These are phyloP conservation scores for Fusarium sublunatum DNA, from an alignment of 2,329 filamentous ascomycete species.

Conservation along the genomic window DNA sequence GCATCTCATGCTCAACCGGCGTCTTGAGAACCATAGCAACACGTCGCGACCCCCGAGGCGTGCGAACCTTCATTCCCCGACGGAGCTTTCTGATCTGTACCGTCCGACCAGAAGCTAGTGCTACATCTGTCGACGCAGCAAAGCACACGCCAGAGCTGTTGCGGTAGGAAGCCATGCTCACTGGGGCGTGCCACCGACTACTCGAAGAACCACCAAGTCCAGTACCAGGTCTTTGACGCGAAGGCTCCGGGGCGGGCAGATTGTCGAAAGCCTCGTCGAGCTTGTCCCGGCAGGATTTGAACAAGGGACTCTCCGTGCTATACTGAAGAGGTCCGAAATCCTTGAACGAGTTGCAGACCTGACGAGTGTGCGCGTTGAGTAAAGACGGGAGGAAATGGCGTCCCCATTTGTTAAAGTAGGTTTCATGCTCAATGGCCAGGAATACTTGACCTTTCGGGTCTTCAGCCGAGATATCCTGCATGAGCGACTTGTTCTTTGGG, in stretches of 20 bases:
- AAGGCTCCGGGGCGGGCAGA: conserved; percentile 58
- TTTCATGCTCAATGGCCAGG: conserved; percentile 56
- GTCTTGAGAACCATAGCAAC: conserved; percentile 66
- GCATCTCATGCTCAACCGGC: conserved; percentile 50
- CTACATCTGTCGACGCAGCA: conserved; percentile 60
- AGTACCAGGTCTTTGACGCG: conserved; percentile 20
- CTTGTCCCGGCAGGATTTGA: conserved; percentile 60
- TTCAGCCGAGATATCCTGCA: conserved; percentile 60
- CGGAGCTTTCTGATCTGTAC: conserved; percentile 58
- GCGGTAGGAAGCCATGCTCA: conserved; percentile 60
- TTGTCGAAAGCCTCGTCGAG: conserved; percentile 63
- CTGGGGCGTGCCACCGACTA: conserved; percentile 20
- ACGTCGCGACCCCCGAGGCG: conserved; percentile 60
- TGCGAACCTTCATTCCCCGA: conserved; percentile 60
- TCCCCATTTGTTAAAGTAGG: conserved; percentile 64
- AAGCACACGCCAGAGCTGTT: conserved; percentile 61
- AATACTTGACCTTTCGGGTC: conserved; percentile 62
- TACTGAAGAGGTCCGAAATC: conserved; percentile 69
- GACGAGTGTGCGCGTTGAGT: conserved; percentile 65
- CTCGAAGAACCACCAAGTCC: background rate
- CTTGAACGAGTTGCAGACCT: conserved; percentile 72
- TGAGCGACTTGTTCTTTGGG: conserved; percentile 57
- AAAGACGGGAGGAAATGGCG: conserved; percentile 68
- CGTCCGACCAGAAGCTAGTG: conserved; percentile 55
- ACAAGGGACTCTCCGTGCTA: conserved; percentile 62